Percentiles rank a stretch among this genome's conserved stretches.
These are phyloP conservation scores for Ananas comosus DNA, from an alignment of 176 grass and related monocot species.

Conservation along the genomic window DNA sequence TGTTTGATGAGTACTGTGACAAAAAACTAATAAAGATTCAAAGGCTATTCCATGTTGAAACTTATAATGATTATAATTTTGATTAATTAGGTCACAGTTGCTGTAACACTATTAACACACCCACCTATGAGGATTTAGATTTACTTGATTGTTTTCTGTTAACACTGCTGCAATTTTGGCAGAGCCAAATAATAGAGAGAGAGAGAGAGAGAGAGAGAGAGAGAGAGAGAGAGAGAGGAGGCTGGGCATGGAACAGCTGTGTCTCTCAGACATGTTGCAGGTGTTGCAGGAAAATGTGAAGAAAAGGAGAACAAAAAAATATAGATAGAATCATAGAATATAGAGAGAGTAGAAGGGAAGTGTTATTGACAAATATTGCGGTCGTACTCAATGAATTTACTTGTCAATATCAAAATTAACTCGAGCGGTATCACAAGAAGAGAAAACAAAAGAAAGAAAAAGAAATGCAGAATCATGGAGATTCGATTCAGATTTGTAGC, in stretches of 20 bases:
- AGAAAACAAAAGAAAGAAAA: too few relatives aligned
- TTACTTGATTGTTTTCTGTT: background rate
- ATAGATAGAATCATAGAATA: too few relatives aligned
- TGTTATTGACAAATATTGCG: too few relatives aligned
- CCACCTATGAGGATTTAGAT: background rate
- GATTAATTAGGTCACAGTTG: background rate
- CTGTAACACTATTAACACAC: background rate
- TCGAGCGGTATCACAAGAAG: too few relatives aligned
- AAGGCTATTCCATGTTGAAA: background rate
- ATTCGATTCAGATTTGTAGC: too few relatives aligned
- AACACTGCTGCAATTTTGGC: background rate
- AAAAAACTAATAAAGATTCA: background rate
- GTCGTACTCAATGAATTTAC: too few relatives aligned
- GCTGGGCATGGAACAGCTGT: background rate
- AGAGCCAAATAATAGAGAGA: background rate
- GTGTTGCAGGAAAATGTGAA: too few relatives aligned
- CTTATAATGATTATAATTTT: background rate
- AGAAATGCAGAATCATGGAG: too few relatives aligned
- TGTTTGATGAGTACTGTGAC: background rate
- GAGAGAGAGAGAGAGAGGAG: conserved; percentile 5
- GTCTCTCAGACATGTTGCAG: background rate
- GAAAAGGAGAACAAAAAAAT: too few relatives aligned
- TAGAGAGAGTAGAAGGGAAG: too few relatives aligned
- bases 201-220: background rate
- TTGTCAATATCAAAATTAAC: too few relatives aligned